Base-by-base conservation (phyloP, 768 basidiomycete species). In the Clitopilus passeckerianus region DNA sequence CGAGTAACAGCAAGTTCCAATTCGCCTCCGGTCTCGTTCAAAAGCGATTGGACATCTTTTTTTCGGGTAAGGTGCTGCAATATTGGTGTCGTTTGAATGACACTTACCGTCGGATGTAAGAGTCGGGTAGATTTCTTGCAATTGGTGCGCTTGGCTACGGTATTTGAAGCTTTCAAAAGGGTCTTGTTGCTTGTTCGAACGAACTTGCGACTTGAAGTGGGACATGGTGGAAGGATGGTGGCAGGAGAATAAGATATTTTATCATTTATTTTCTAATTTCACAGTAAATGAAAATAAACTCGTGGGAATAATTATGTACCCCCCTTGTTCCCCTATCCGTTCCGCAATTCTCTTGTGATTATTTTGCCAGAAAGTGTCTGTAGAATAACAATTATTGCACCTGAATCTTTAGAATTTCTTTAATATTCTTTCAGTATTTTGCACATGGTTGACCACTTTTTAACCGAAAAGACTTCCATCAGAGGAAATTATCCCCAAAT, bases 11-110 rank as follows among this genome's bases (percentile, higher is more conserved):
- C 91, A 58, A 86, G 64, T 63, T 89, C 72, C 37, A 86, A 74
- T 70, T 93, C 90, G 46, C 91, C 91, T 35, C 71, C 74, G 20
- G 83, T 83, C 71, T 94, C 91, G 55, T 65, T 62, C 50, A 94
- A 80, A 57, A 90, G 77, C 6, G 86, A 85, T 62, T 82, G 78
- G 63, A 93, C 81, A 76, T 93, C 92, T 81, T 67, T 66, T 35
- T 30, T 56, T 14, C 53, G 43, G 6, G 33, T 50, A 18, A 50
- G 46, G 20, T 18, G 46, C 46, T 12, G 18, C 46, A 50, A 50
- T 50, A 50, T 50, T 50, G 27, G 27, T 30, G 46, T 50, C n/a
- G 18, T 20, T 20, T 20, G 16, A 18, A 18, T 23, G 22, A 18
- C 18, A 18, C 70, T 56, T 64, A 86, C 91, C 91, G 66, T 91